phyloP scores from a whole-genome alignment of 805 yeast genomes.

The Suhomyces sp. region DNA sequence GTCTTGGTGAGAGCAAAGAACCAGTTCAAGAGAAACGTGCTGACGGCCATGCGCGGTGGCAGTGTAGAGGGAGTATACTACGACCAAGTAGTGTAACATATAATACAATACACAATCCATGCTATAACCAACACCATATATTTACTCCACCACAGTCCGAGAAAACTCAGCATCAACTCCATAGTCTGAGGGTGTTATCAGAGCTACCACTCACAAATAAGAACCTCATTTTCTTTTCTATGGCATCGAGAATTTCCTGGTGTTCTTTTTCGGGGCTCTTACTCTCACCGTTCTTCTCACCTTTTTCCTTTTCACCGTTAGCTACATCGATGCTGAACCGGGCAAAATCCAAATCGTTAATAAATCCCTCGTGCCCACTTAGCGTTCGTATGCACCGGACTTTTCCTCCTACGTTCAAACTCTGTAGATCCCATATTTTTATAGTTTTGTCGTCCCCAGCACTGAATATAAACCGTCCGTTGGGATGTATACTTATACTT shows the following conservation, averaged over 20 bases:
- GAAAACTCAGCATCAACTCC: slow-evolving; percentile 36
- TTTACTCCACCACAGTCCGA: no score
- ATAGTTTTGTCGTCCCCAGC: slow-evolving; percentile 79
- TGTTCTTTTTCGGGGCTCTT: slow-evolving; percentile 18
- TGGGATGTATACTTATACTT: slow-evolving; percentile 67
- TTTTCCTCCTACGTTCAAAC: slow-evolving; percentile 35
- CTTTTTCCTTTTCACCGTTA: neutral
- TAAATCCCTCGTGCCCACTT: slow-evolving; percentile 70
- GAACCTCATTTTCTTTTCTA: slow-evolving; percentile 55
- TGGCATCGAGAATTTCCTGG: slow-evolving; percentile 22
- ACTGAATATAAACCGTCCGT: slow-evolving; percentile 64
- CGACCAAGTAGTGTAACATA: slow-evolving; percentile 6
- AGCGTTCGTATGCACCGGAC: slow-evolving; percentile 49
- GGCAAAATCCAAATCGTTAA: slow-evolving; percentile 60
- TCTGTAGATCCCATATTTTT: slow-evolving; percentile 69
- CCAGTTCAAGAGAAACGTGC: slow-evolving; percentile 56
- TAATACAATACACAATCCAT: neutral
- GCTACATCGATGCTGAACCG: slow-evolving; percentile 25
- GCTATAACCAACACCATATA: neutral
- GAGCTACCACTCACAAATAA: slow-evolving; percentile 62
- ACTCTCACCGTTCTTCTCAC: slow-evolving; percentile 5
- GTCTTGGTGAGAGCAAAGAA: slow-evolving; percentile 34
- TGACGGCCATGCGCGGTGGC: slow-evolving; percentile 70
- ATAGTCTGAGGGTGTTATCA: slow-evolving; percentile 52
- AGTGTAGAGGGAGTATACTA: slow-evolving; percentile 35